Conservation (phyloP, 805 yeast species). For the Metschnikowia cerradonensis region DNA sequence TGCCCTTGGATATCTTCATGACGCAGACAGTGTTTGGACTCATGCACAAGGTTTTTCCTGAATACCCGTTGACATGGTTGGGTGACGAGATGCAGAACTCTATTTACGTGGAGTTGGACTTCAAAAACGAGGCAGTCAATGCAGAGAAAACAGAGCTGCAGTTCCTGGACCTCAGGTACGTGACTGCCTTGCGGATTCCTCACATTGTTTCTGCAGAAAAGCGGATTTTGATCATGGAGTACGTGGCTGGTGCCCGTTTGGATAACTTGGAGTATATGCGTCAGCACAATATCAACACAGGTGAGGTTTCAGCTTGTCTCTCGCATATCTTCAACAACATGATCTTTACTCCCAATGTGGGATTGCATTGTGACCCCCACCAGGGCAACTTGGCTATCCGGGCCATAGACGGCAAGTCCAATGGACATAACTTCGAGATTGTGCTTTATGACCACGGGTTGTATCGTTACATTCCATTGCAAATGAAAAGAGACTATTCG, state of each 20-base stretch:
- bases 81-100: slow-evolving; percentile 87
- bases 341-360: slow-evolving; percentile 91
- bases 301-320: slow-evolving; percentile 78
- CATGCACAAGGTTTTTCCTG: slow-evolving; percentile 80
- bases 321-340: slow-evolving; percentile 89
- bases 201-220: slow-evolving; percentile 58
- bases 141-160: slow-evolving; percentile 66
- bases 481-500: slow-evolving; percentile 77
- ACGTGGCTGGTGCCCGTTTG: slow-evolving; percentile 72
- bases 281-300: slow-evolving; percentile 59
- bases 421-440: slow-evolving; percentile 80
- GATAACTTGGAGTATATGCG: slow-evolving; percentile 70
- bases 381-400: slow-evolving; percentile 93
- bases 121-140: slow-evolving; percentile 80
- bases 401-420: slow-evolving; percentile 16
- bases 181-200: slow-evolving; percentile 82
- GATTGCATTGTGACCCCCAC: slow-evolving; percentile 97
- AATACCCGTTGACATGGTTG: slow-evolving; percentile 92
- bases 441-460: slow-evolving; percentile 92
- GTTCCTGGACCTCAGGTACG: slow-evolving; percentile 50
- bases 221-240: slow-evolving; percentile 86
- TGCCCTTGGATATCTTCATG: slow-evolving; percentile 81
- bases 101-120: slow-evolving; percentile 87
- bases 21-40: slow-evolving; percentile 72
- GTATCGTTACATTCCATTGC: slow-evolving; percentile 76